Base-by-base conservation (phyloP, 352 stramenopile species). In the Pythium volutum region DNA sequence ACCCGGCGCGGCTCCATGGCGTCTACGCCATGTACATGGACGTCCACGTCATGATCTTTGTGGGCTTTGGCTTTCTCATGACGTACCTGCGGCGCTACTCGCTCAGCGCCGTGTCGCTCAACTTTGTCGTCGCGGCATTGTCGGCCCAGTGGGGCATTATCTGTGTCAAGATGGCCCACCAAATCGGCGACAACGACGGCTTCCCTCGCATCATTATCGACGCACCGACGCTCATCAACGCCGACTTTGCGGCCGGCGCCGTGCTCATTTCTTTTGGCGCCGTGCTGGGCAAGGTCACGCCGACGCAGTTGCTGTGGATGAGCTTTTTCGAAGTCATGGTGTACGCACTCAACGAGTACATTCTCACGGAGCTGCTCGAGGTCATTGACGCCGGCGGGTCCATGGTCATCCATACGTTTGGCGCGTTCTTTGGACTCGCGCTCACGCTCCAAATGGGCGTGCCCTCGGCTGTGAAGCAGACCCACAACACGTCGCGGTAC, bases 31-130 rank as follows among this genome's bases (percentile, higher is more conserved):
- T 89, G 76, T 91, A 77, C 71, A 87, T 88, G 77, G 79, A 91
- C 55, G 75, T 91, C 48, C 76, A 89, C 61, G 77, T 88, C 29
- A 96, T 96, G 87, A 87, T 96, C 60, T 90, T 90, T 57, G 69
- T 96, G 33, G 87, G 87, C 61, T 96, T 96, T 58, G 87, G 83
- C 58, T 95, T 92, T 54, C 71, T 96, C 43, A 96, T 96, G 87
- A 91, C 84, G 7, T 96, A 93, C 65, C 68, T 96, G 7, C 79
- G 80, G 47, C 84, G 88, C 55, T 96, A 96, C 71, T 91, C 77
- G 47, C 67, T 87, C 53, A 89, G 78, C 52, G 78, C 81, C 3
- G 78, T 91, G 34, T 87, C 70, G 52, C 79, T 94, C 61, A 95
- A 86, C 67, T 89, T 94, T 54, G 67, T 95, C 43, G 53, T 95